Evolutionary conservation across 371 early-diverging fungal genomes (phyloP), one percentile per base, ranked within the genome.

Genomic region (Batrachochytrium dendrobatidis): DNA sequence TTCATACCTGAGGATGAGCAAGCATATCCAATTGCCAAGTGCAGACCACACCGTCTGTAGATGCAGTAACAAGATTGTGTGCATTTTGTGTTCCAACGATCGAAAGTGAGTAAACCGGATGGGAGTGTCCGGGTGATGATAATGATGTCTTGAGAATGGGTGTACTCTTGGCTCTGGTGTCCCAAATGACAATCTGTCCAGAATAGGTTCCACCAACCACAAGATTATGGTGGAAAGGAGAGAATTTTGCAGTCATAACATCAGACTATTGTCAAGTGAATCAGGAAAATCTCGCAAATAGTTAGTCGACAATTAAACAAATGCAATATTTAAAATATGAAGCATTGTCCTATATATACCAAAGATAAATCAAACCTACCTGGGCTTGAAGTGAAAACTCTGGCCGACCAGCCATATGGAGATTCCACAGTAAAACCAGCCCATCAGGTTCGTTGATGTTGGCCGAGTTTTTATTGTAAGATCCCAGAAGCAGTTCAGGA

Each of bases 1-100:
- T 56, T 10, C 52, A 7, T 52, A 79, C 84, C 75, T 87, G 87
- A 28, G 97, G 98, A 60, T 91, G 89, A 3, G 91, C 92, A 30
- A 96, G 76, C 92, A 93, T 94, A 70, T 98, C 96, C 65, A 96
- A 70, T 68, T 90, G 91, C 98, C 98, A 98, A 12, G 91, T 80
- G 65, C 97, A 95, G 10, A 95, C 86, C 57, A 89, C 76, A 3
- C 98, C 98, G 69, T 98, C 98, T 22, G 92, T 91, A 54, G 90
- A 88, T 18, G 89, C 92, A 33, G 91, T 87, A 34, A 96, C 79
- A 35, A 96, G 68, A 67, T 90, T 85, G 69, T 94, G 90, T 1
- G 94, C 94, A 67, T 95, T 93, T 57, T 92, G 90, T 2, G 94
- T 92, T 25, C 97, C 98, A 5, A 94, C 90, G 73, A 94, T 83